A percentile compares a stretch with the other conserved stretches of the same genome.
Evolutionary conservation across 2,329 filamentous ascomycete genomes (phyloP).

Genomic region (Fusarium subglutinans): DNA sequence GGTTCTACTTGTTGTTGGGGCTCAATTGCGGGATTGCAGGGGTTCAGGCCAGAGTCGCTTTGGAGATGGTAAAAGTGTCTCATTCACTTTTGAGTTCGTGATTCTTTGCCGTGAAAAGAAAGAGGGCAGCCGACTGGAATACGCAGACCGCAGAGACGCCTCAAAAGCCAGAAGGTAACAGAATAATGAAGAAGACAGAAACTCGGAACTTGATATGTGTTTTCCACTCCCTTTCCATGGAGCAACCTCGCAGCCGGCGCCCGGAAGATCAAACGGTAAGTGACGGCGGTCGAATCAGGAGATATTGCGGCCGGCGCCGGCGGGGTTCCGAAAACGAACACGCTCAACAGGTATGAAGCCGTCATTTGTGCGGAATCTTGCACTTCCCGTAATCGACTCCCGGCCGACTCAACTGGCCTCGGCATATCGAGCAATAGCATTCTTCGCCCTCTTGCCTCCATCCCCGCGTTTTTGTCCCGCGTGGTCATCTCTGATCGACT

Average conservation of each 20-base stretch:
- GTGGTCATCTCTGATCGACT: neutral
- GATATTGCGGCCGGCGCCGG: slow-evolving; percentile 9
- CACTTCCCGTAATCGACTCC: slow-evolving; percentile 24
- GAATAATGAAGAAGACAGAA: neutral
- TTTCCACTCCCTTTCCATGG: neutral
- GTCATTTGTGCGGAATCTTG: neutral
- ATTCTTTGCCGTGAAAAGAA: neutral
- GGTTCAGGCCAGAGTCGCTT: neutral
- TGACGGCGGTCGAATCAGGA: slow-evolving; percentile 28
- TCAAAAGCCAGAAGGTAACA: neutral
- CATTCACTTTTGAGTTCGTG: neutral
- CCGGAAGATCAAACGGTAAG: slow-evolving; percentile 11
- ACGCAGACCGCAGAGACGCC: neutral
- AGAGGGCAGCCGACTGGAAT: neutral
- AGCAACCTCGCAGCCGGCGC: neutral
- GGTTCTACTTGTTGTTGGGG: slow-evolving; percentile 18
- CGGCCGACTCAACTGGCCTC: slow-evolving; percentile 13
- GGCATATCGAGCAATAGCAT: slow-evolving; percentile 21
- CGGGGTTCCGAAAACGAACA: slow-evolving; percentile 42
- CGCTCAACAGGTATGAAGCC: slow-evolving; percentile 11
- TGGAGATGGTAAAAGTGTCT: neutral
- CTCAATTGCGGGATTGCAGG: slow-evolving; percentile 10
- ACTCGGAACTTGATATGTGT: neutral
- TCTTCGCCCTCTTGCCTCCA: neutral
- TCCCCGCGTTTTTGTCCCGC: neutral